A percentile compares a stretch with the other conserved stretches of the same genome.
Evolutionary conservation across 2,329 filamentous ascomycete species (phyloP).

Genomic region (Diaporthe amygdali): DNA sequence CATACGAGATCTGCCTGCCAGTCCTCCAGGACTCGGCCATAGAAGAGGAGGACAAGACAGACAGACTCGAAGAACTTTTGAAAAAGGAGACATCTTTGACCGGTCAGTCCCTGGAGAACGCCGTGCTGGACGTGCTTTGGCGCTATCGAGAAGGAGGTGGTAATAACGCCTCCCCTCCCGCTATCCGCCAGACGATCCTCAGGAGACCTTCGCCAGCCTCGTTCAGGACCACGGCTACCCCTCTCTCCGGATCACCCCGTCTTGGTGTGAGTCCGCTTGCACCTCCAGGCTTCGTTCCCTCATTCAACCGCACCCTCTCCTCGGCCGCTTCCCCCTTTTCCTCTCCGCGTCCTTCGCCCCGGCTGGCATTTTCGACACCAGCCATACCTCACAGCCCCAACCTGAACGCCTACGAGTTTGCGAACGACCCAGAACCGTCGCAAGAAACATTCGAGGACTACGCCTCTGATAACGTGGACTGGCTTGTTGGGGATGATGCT

Average conservation of each 20-base stretch:
- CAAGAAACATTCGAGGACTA: slow-evolving; percentile 90
- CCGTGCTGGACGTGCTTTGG: slow-evolving; percentile 90
- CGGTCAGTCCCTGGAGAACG: slow-evolving; percentile 84
- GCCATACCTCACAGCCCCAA: slow-evolving; percentile 92
- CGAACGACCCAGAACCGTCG: slow-evolving; percentile 78
- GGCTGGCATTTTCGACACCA: slow-evolving; percentile 87
- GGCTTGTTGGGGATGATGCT: slow-evolving; percentile 89
- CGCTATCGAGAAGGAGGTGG: slow-evolving; percentile 74
- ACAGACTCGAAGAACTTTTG: slow-evolving; percentile 86
- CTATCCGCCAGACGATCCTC: slow-evolving; percentile 86
- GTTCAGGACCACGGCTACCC: slow-evolving; percentile 86
- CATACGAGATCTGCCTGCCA: slow-evolving; percentile 89
- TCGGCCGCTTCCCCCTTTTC: slow-evolving; percentile 88
- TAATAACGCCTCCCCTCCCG: slow-evolving; percentile 75
- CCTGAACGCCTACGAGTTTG: slow-evolving; percentile 93
- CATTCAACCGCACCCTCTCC: slow-evolving; percentile 79
- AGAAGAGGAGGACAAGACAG: slow-evolving; percentile 95
- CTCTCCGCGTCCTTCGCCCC: slow-evolving; percentile 89
- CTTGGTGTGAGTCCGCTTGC: slow-evolving; percentile 82
- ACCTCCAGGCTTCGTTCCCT: slow-evolving; percentile 82
- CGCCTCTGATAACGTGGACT: slow-evolving; percentile 94
- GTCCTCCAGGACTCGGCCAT: slow-evolving; percentile 82
- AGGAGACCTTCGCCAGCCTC: slow-evolving; percentile 91
- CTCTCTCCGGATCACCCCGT: slow-evolving; percentile 81
- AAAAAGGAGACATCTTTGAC: slow-evolving; percentile 77